Conservation (phyloP, 2,329 filamentous ascomycete species). For the Aspergillus sp. region DNA sequence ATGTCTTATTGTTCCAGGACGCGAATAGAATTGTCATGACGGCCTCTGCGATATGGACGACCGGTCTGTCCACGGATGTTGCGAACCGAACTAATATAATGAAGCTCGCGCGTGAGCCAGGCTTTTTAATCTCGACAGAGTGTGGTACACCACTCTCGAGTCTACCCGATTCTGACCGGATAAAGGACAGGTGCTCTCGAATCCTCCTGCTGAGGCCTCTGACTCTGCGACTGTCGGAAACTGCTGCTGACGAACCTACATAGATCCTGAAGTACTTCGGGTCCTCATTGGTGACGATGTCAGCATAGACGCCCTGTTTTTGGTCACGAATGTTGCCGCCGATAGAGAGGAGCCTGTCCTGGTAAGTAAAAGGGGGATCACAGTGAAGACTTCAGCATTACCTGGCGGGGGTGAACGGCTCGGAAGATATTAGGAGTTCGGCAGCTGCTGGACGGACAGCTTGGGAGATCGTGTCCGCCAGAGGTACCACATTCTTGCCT, state of each 20-base stretch:
- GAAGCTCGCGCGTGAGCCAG: neutral
- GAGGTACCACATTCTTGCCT: neutral
- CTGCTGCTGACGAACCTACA: neutral
- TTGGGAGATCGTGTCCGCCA: neutral
- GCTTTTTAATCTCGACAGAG: neutral
- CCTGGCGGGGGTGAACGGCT: neutral
- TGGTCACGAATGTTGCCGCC: neutral
- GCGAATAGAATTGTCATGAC: neutral
- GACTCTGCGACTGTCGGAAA: neutral
- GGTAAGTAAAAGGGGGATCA: neutral
- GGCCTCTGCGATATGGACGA: neutral
- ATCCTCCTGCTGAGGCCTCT: neutral
- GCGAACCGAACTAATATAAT: neutral
- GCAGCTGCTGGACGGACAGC: neutral
- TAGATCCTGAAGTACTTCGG: neutral
- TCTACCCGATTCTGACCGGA: neutral
- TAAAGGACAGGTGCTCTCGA: neutral
- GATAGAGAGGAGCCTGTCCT: neutral
- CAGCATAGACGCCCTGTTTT: neutral
- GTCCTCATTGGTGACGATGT: neutral
- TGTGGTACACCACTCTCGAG: neutral
- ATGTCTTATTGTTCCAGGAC: neutral
- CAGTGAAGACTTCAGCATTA: neutral
- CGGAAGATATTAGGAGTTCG: neutral
- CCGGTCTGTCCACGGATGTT: neutral